Evolutionary conservation across 1,139 yeast genomes (phyloP).

Genomic region (Blastobotrys aristatus): DNA sequence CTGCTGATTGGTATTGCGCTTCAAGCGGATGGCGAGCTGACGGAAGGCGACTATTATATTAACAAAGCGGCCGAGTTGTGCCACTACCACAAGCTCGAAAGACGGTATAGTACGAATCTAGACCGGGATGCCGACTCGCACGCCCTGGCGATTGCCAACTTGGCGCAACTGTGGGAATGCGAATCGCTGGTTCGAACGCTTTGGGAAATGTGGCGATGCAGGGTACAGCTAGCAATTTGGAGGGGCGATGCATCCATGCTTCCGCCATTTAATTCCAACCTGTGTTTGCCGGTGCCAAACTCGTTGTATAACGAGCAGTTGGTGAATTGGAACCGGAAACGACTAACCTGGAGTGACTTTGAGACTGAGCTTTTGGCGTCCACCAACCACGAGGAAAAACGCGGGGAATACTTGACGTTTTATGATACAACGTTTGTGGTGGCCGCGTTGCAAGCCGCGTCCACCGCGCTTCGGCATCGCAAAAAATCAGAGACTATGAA

Average conservation of each 20-base stretch:
- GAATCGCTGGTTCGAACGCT: constrained; percentile 21
- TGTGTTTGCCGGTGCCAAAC: constrained; percentile 21
- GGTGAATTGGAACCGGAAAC: constrained; percentile 18
- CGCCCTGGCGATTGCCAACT: constrained; percentile 16
- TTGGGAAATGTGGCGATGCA: constrained; percentile 22
- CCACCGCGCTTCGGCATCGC: neutral
- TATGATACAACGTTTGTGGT: constrained; percentile 10
- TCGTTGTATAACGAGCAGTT: constrained; percentile 17
- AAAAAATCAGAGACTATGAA: neutral
- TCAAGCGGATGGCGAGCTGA: constrained; percentile 15
- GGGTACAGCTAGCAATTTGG: constrained; percentile 5
- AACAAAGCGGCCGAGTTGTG: constrained; percentile 11
- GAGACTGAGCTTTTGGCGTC: constrained; percentile 17
- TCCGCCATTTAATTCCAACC: constrained; percentile 20
- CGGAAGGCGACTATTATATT: constrained; percentile 11
- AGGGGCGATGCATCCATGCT: constrained; percentile 1
- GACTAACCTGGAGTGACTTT: constrained; percentile 20
- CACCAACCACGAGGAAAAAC: neutral
- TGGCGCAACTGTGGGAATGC: constrained; percentile 18
- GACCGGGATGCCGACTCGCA: constrained; percentile 15
- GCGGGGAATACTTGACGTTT: constrained; percentile 1
- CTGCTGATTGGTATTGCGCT: constrained; percentile 17
- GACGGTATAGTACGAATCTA: constrained; percentile 14
- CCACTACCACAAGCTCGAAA: constrained; percentile 13
- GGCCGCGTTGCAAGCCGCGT: constrained; percentile 6